These are phyloP conservation scores for Nigrospora sphaerica DNA, from an alignment of 2,329 filamentous ascomycete genomes.

Conservation along the genomic window DNA sequence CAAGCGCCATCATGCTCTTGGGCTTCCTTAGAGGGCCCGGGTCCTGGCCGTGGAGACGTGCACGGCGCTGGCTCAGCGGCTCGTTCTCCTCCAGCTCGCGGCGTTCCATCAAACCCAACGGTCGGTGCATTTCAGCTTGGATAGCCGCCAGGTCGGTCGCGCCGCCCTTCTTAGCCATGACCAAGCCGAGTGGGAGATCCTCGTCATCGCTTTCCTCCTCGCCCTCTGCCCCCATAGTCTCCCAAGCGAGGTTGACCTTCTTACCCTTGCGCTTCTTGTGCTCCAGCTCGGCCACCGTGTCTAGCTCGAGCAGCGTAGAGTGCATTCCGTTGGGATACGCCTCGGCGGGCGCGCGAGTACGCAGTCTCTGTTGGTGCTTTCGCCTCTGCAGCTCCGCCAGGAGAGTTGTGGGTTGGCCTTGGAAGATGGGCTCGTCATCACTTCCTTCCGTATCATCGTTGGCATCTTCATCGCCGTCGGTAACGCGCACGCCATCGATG, in stretches of 20 bases:
- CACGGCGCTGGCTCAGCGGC: constrained; percentile 70
- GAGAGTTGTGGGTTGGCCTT: constrained; percentile 78
- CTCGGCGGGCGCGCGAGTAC: constrained; percentile 62
- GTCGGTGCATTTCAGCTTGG: constrained; percentile 51
- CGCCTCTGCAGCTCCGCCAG: constrained; percentile 87
- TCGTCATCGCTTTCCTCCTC: constrained; percentile 21
- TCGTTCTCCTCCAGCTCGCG: constrained; percentile 89
- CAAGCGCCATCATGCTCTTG: constrained; percentile 36
- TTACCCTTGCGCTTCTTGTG: constrained; percentile 66
- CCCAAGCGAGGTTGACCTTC: constrained; percentile 85
- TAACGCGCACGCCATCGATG: constrained; percentile 21
- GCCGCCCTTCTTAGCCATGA: constrained; percentile 60
- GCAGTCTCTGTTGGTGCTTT: constrained; percentile 78
- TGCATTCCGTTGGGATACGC: constrained; percentile 71
- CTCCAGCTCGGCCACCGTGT: constrained; percentile 82
- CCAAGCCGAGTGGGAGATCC: constrained; percentile 79
- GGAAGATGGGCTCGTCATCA: constrained; percentile 43
- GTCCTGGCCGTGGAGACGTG: constrained; percentile 61
- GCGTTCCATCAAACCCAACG: constrained; percentile 70
- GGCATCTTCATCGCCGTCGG: constrained; percentile 26
- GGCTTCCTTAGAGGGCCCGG: constrained; percentile 31
- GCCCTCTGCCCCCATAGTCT: constrained; percentile 32
- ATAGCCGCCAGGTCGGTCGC: constrained; percentile 38
- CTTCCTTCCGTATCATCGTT: constrained; percentile 36
- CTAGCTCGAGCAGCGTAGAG: constrained; percentile 81